These are phyloP conservation scores for Elongisporangium anandrum DNA, from an alignment of 352 stramenopile genomes.

Conservation along the genomic window DNA sequence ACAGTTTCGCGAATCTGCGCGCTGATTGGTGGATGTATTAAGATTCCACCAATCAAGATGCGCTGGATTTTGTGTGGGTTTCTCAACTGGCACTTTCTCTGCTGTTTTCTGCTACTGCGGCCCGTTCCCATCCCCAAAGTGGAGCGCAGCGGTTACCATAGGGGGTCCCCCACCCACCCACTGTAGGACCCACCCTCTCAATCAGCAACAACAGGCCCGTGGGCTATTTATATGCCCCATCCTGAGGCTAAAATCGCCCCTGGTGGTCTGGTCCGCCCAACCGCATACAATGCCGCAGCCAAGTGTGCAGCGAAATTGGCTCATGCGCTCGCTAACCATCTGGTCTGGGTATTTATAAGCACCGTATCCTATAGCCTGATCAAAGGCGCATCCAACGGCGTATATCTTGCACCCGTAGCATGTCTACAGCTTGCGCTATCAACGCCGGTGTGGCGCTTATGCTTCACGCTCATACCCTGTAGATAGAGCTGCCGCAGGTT, in stretches of 20 bases:
- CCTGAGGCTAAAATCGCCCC: background rate
- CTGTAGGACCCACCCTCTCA: background rate
- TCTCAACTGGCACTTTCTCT: conserved; percentile 29
- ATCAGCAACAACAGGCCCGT: background rate
- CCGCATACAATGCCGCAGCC: background rate
- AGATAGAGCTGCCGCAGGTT: background rate
- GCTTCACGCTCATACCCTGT: background rate
- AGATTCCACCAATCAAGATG: conserved; percentile 30
- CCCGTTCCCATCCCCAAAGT: conserved; percentile 13
- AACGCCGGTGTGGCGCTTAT: background rate
- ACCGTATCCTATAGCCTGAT: background rate
- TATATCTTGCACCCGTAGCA: background rate
- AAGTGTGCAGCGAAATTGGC: background rate
- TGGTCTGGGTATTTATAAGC: background rate
- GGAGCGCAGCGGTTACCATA: background rate
- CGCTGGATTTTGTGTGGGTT: background rate
- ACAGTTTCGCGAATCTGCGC: background rate
- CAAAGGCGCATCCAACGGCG: background rate
- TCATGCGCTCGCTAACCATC: background rate
- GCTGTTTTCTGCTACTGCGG: conserved; percentile 15
- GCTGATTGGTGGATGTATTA: conserved; percentile 20
- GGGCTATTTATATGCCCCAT: background rate
- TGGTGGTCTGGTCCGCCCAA: background rate
- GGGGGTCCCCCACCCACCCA: background rate
- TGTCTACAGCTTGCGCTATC: background rate